Evolutionary conservation across 768 basidiomycete species (phyloP).

Genomic region (Fistulinella prunicolor): DNA sequence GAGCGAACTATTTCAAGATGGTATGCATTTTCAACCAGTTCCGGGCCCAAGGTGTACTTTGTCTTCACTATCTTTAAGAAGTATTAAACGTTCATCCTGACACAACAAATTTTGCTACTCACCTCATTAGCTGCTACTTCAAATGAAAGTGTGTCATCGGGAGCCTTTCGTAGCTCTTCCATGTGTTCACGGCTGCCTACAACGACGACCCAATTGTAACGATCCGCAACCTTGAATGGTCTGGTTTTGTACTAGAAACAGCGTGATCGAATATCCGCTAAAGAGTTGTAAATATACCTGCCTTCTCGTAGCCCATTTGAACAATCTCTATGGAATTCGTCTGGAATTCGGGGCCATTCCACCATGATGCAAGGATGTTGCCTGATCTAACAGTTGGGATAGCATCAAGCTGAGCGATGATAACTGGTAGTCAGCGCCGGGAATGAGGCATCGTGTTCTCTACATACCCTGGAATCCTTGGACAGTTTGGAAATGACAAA

Average conservation of each 20-base stretch:
- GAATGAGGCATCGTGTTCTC: neutral
- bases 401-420: slow-evolving; percentile 18
- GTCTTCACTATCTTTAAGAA: slow-evolving; percentile 27
- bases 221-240: slow-evolving; percentile 31
- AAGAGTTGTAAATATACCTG: neutral
- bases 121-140: neutral
- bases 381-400: slow-evolving; percentile 33
- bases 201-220: slow-evolving; percentile 40
- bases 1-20: slow-evolving; percentile 30
- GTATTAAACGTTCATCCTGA: neutral
- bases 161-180: slow-evolving; percentile 41
- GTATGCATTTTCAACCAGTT: slow-evolving; percentile 30
- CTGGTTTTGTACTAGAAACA: slow-evolving; percentile 24
- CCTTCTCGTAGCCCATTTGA: slow-evolving; percentile 34
- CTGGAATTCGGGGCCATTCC: slow-evolving; percentile 19
- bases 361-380: slow-evolving; percentile 27
- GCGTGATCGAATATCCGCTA: neutral
- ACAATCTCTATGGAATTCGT: slow-evolving; percentile 22
- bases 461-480: neutral
- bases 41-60: slow-evolving; percentile 39
- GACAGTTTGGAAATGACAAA: neutral
- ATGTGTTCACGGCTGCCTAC: slow-evolving; percentile 30
- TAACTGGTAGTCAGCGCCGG: neutral
- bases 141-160: slow-evolving; percentile 31
- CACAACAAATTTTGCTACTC: neutral